Evolutionary conservation across 257 asterid genomes (phyloP).

Genomic region (Haberlea rhodopensis): DNA sequence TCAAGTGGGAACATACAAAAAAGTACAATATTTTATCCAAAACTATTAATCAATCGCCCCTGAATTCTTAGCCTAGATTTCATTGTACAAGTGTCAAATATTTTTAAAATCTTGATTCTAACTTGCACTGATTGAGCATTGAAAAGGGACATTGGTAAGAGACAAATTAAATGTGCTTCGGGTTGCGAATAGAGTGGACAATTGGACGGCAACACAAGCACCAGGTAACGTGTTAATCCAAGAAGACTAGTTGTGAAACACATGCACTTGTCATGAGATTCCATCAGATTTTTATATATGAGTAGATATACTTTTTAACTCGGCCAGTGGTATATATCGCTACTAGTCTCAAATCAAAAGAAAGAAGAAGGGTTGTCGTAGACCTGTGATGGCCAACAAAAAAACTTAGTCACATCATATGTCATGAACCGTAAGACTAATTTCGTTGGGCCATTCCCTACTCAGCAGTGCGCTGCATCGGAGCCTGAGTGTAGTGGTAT

Average conservation of each 20-base stretch:
- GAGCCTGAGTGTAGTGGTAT: no score
- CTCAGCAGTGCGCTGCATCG: no score
- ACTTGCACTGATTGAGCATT: slow-evolving; percentile 33
- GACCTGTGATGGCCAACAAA: no score
- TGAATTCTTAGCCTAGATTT: slow-evolving; percentile 32
- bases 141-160: slow-evolving; percentile 30
- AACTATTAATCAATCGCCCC: slow-evolving; percentile 27
- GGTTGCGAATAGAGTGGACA: slow-evolving; percentile 49
- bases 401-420: no score
- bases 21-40: background rate
- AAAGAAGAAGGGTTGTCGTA: no score
- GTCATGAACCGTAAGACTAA: no score
- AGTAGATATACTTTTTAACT: no score
- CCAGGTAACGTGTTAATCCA: slow-evolving; percentile 52
- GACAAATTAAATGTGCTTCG: slow-evolving; percentile 64
- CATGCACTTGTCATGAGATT: slow-evolving; percentile 53
- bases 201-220: slow-evolving; percentile 69
- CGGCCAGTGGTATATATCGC: no score
- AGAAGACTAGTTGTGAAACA: slow-evolving; percentile 41
- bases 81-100: slow-evolving; percentile 10
- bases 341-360: no score
- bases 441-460: no score
- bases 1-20: background rate
- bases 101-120: slow-evolving; percentile 24
- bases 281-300: no score